Evolutionary conservation across 179 eudicot species (phyloP).

Genomic region (Vitellaria paradoxa): DNA sequence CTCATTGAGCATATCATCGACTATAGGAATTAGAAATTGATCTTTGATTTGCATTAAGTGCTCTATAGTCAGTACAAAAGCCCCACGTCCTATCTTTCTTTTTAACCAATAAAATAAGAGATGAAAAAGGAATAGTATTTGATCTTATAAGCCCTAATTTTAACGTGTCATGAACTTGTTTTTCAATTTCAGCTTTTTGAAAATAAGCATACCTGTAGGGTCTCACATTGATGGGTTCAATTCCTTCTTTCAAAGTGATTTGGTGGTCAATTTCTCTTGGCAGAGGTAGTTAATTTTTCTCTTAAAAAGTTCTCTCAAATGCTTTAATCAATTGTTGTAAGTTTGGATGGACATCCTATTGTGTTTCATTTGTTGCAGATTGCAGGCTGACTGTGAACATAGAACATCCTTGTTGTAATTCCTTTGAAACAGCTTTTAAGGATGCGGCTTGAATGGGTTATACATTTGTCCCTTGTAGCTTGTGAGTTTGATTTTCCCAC

Average conservation of each 20-base stretch:
- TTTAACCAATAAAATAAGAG: background rate
- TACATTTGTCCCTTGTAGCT: background rate
- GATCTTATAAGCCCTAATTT: background rate
- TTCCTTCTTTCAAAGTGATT: background rate
- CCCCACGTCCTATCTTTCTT: background rate
- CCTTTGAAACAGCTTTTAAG: constrained; percentile 5
- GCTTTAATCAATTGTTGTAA: too few species aligned
- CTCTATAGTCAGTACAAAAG: background rate
- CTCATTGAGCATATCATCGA: constrained; percentile 13
- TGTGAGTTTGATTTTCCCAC: constrained; percentile 10
- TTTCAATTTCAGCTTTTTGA: background rate
- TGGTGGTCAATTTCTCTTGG: background rate
- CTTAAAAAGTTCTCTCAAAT: background rate
- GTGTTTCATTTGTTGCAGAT: background rate
- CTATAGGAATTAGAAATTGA: background rate
- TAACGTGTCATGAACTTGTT: background rate
- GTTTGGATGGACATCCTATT: background rate
- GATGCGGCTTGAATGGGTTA: background rate
- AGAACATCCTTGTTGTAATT: background rate
- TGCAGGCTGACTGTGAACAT: background rate
- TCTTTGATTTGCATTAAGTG: background rate
- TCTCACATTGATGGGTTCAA: background rate
- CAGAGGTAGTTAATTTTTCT: background rate
- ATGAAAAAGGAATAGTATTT: background rate
- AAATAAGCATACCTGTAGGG: too few species aligned